Evolutionary conservation across 495 filamentous ascomycete species (phyloP), one percentile per base, ranked within the genome.

Genomic region (Podospora pseudocomata): DNA sequence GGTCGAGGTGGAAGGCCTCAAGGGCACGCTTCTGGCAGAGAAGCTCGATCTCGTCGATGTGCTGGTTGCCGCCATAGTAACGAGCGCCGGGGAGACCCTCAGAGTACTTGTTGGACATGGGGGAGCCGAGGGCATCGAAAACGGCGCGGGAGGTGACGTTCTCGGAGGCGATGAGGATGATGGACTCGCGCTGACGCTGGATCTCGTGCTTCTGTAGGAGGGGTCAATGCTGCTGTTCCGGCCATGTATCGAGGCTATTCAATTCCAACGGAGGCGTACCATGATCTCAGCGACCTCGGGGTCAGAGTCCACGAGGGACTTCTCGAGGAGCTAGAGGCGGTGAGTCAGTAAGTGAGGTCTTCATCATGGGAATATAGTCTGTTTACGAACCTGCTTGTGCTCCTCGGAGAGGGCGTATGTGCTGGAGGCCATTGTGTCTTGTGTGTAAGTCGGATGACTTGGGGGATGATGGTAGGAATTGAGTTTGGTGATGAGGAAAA

Each of bases 1-100:
- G 70, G 79, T 97, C 91, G 53, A 97, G 83, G 73, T 90, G 85
- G 85, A 97, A 99, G 49, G 95, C 92, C 84, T 93, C 85, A 68
- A 98, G 89, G 72, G 95, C 95, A 80, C 95, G 92, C 81, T 87
- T 86, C 87, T 99, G 95, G 88, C 95, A 99, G 64, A 93, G 93
- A 68, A 91, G 86, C 86, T 99, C 95, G 76, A 97, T 93, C 77
- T 89, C 84, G 80, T 99, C 95, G 69, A 99, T 99, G 86, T 97
- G 92, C 85, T 99, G 88, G 84, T 98, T 99, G 73, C 95, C 95
- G 79, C 96, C 96, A 78, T 99, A 99, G 87, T 99, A 99, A 79
- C 95, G 90, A 60, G 96, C 95, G 75, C 95, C 95, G 75, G 96
- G 96, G 82, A 97, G 97, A 73, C 95, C 95, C 85, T 99, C 95